Conservation (phyloP, 805 yeast genomes). For the Saccharomycopsis babjevae region DNA sequence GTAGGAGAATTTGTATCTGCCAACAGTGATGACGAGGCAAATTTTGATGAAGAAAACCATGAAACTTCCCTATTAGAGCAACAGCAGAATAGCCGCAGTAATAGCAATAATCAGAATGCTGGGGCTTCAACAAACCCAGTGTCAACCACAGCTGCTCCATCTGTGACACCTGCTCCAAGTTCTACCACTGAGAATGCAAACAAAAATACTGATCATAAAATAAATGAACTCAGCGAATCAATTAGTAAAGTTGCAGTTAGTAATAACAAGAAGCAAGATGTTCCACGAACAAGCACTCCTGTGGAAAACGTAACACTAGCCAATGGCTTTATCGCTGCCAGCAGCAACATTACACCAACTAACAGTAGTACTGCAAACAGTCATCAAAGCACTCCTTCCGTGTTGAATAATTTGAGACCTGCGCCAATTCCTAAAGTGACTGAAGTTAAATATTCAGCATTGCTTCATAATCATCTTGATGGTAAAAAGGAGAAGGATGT, state of each 20-base stretch:
- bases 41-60: background rate
- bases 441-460: conserved; percentile 44
- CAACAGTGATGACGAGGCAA: conserved; percentile 3
- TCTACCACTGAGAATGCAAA: conserved; percentile 21
- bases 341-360: conserved; percentile 2
- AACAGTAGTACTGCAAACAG: conserved; percentile 9
- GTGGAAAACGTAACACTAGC: background rate
- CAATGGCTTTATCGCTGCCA: background rate
- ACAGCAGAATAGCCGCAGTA: background rate
- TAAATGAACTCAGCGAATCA: background rate
- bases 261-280: background rate
- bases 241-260: background rate
- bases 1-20: conserved; percentile 17
- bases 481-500: background rate
- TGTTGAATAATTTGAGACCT: conserved; percentile 33
- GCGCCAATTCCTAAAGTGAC: conserved; percentile 45
- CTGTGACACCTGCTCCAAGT: background rate
- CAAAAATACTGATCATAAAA: background rate
- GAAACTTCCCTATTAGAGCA: background rate
- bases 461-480: conserved; percentile 17
- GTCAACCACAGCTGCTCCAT: background rate
- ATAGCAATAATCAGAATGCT: background rate
- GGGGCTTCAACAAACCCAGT: background rate
- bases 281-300: background rate
- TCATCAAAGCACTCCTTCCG: conserved; percentile 13